Conservation (phyloP, 495 filamentous ascomycete genomes). For the Letharia columbiana region DNA sequence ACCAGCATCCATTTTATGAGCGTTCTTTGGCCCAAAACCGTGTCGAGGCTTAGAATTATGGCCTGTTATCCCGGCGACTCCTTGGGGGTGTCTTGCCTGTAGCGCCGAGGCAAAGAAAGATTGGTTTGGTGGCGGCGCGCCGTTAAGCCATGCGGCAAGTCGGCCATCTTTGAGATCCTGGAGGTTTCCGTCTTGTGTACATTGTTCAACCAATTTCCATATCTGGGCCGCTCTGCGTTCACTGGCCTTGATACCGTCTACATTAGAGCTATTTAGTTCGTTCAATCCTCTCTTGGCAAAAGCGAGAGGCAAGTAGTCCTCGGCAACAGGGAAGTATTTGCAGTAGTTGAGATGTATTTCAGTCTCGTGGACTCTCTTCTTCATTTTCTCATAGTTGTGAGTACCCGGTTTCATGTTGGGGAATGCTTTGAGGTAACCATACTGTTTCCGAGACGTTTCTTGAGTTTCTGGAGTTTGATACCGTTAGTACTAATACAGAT, state of each 20-base stretch:
- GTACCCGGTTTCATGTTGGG: background rate
- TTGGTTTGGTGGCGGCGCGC: background rate
- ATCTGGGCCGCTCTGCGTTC: conserved; percentile 12
- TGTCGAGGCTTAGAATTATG: background rate
- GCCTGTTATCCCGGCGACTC: background rate
- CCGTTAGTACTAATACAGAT: background rate
- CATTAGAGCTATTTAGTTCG: background rate
- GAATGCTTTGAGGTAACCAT: background rate
- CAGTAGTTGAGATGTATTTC: background rate
- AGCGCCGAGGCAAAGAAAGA: background rate
- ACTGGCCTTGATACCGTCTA: background rate
- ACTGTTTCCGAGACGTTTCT: background rate
- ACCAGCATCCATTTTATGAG: background rate
- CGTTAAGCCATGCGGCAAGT: background rate
- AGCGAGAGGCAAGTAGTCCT: conserved; percentile 9
- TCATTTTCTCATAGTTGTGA: background rate
- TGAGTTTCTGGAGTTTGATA: background rate
- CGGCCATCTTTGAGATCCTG: conserved; percentile 7
- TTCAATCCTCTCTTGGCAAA: background rate
- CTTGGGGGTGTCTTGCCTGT: background rate
- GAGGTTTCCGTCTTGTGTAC: background rate
- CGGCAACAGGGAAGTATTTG: background rate
- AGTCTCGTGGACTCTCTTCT: background rate
- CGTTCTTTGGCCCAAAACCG: background rate
- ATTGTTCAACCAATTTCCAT: conserved; percentile 11